A percentile compares a stretch with the other conserved stretches of the same genome.
phyloP scores from a whole-genome alignment of 768 basidiomycete genomes.

The Leccinum pellstonianum region DNA sequence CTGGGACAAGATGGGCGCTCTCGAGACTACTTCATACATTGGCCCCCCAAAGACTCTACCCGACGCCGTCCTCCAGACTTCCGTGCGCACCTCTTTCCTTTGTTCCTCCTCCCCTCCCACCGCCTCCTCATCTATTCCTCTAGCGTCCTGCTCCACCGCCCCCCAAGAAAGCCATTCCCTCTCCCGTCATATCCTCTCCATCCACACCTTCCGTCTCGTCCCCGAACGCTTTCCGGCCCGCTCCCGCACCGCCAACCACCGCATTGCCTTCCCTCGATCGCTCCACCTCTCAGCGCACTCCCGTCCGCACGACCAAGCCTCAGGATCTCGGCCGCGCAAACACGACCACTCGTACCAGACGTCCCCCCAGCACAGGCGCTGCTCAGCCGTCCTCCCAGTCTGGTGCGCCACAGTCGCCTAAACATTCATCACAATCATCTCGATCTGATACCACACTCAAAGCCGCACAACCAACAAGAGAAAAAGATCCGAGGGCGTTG shows the following conservation, averaged over 20 bases:
- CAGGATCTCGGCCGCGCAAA: constrained; percentile 58
- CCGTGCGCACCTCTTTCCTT: constrained; percentile 41
- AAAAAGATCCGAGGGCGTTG: constrained; percentile 36
- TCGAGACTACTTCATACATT: constrained; percentile 34
- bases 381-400: constrained; percentile 28
- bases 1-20: constrained; percentile 82
- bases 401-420: constrained; percentile 37
- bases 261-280: constrained; percentile 76
- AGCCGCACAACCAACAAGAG: constrained; percentile 34
- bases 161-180: constrained; percentile 38
- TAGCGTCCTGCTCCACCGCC: constrained; percentile 43
- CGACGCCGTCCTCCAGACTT: constrained; percentile 54
- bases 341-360: constrained; percentile 66
- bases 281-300: constrained; percentile 81
- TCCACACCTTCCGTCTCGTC: constrained; percentile 34
- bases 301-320: constrained; percentile 48
- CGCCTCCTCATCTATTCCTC: constrained; percentile 2
- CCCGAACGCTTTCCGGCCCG: constrained; percentile 63
- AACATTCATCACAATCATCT: constrained; percentile 58
- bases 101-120: background rate
- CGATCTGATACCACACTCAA: constrained; percentile 57
- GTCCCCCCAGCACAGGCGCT: constrained; percentile 43
- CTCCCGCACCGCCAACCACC: constrained; percentile 67
- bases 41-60: constrained; percentile 31
- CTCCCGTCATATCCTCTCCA: constrained; percentile 28